A percentile compares a stretch with the other conserved stretches of the same genome.
phyloP scores from a whole-genome alignment of 768 basidiomycete genomes.

The Baorangia bicolor region DNA sequence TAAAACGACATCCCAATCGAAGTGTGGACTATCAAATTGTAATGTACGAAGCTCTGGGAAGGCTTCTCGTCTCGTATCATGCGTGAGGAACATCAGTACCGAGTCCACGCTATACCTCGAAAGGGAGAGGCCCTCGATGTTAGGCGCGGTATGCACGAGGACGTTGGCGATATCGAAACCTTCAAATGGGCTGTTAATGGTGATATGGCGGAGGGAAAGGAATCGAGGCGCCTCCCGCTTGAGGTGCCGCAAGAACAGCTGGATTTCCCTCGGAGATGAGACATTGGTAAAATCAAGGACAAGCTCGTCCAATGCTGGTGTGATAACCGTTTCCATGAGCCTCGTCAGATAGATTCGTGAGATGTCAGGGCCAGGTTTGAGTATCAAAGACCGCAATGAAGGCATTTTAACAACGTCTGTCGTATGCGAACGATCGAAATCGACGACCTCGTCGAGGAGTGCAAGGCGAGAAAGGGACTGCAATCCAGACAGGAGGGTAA shows the following conservation, averaged over 20 bases:
- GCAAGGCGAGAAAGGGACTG: conserved; percentile 22
- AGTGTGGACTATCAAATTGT: conserved; percentile 24
- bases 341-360: conserved; percentile 29
- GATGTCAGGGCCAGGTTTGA: conserved; percentile 28
- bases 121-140: conserved; percentile 24
- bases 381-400: conserved; percentile 18
- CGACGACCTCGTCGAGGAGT: conserved; percentile 28
- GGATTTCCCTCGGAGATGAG: conserved; percentile 27
- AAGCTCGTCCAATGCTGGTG: conserved; percentile 27
- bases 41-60: conserved; percentile 22
- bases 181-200: conserved; percentile 27
- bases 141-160: conserved; percentile 25
- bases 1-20: conserved; percentile 30
- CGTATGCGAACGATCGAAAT: conserved; percentile 21
- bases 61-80: conserved; percentile 28
- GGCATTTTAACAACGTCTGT: conserved; percentile 15
- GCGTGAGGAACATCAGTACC: conserved; percentile 23
- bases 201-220: conserved; percentile 21
- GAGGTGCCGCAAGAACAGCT: conserved; percentile 28
- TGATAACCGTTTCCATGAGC: conserved; percentile 21
- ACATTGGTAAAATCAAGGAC: conserved; percentile 26
- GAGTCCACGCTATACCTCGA: conserved; percentile 27
- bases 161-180: conserved; percentile 23
- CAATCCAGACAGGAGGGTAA: conserved; percentile 23
- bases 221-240: conserved; percentile 29